Evolutionary conservation across 305 asterid species (phyloP), one percentile per base, ranked within the genome.

Genomic region (Withania somnifera): DNA sequence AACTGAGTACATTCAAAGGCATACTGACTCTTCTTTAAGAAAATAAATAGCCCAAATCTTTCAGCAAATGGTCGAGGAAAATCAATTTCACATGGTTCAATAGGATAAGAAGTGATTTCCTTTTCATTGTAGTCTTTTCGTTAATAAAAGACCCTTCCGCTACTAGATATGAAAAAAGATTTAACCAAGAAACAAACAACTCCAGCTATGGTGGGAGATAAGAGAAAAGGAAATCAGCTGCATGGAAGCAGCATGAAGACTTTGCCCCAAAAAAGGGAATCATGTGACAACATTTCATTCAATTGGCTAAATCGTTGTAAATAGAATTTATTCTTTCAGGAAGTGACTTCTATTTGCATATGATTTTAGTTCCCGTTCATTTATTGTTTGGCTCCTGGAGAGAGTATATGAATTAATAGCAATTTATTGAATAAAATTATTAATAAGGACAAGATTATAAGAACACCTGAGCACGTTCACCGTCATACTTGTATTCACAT

Each of bases 401-500:
- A 26, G 60, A 73, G 60, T 47, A 64, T 14, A 45, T 73, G 42
- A 26, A 47, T 50, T 11, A 26, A 26, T 75, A 26, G 42, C 9
- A 50, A 75, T 26, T 75, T 50, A 75, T n/a, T 73, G 60, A 75
- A 47, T 26, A 45, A 36, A 38, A 24, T 22, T 24, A 14, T 28
- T 71, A 47, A 77, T 26, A 78, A 22, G 36, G 34, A 78, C 47
- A 68, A 57, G 32, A 52, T 66, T 54, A 7, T 56, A 9, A 78
- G 57, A 82, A 83, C 87, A 97, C 99, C 97, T 94, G 98, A 76
- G 99, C 98, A 79, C 98, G 97, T 86, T 97, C 98, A 83, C 99
- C 98, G 56, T 96, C 99, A 79, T 96, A 96, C 87, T 96, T 96
- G 93, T 96, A 96, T 89, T 96, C 99, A 87, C 98, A 94, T 47